Conservation (phyloP, 345 rosid genomes). For the Citrus maxima region DNA sequence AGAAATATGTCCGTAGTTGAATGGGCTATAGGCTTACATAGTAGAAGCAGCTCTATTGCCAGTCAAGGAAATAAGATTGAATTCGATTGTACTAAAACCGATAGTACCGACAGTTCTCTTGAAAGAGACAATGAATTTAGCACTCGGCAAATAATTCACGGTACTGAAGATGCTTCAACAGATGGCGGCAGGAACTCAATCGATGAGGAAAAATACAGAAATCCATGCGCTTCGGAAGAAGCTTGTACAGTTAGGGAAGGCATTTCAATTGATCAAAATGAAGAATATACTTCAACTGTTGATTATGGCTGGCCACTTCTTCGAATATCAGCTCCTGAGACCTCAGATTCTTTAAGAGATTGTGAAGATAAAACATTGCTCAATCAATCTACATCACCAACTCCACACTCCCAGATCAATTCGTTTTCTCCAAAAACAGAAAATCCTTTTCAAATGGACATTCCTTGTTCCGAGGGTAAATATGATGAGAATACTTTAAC, state of each 20-base stretch:
- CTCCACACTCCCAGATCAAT: neutral
- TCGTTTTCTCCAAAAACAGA: neutral
- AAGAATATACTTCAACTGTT: neutral
- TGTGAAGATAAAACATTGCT: neutral
- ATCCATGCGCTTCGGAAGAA: neutral
- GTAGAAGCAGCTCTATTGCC: slow-evolving; percentile 17
- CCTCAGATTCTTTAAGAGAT: slow-evolving; percentile 20
- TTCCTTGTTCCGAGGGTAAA: neutral
- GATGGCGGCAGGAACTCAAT: neutral
- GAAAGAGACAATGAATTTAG: neutral
- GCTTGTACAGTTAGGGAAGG: neutral
- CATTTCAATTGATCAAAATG: neutral
- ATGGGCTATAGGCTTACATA: slow-evolving; percentile 41
- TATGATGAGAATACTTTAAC: slow-evolving; percentile 1
- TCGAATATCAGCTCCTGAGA: slow-evolving; percentile 9
- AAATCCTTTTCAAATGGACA: neutral
- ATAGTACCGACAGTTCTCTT: neutral
- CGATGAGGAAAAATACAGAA: neutral
- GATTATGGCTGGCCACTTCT: slow-evolving; percentile 46
- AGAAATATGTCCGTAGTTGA: slow-evolving; percentile 37
- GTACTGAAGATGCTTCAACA: slow-evolving; percentile 5
- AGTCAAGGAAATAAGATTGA: neutral
- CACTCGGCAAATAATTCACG: neutral
- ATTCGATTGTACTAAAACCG: slow-evolving; percentile 5
- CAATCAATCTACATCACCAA: neutral